A percentile compares a stretch with the other conserved stretches of the same genome.
Conservation (phyloP, 2,329 filamentous ascomycete species). For the Phialophora verrucosa region DNA sequence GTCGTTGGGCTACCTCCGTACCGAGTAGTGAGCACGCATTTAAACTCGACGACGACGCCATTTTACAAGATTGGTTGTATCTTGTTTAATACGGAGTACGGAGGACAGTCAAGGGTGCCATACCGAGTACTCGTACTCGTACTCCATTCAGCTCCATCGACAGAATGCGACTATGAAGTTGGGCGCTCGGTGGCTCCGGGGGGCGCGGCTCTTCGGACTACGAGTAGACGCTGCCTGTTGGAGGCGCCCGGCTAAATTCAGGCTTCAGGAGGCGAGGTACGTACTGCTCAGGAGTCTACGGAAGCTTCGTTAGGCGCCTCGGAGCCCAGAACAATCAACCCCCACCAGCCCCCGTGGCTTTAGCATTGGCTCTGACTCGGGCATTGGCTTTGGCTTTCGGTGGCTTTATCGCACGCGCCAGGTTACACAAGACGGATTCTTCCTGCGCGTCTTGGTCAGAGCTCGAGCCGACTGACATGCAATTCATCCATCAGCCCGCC, state of each 20-base stretch:
- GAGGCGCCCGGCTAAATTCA: slow-evolving; percentile 2
- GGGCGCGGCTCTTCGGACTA: background rate
- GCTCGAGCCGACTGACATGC: background rate
- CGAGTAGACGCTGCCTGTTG: background rate
- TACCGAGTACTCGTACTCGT: background rate
- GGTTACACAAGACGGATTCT: background rate
- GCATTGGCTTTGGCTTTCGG: too few relatives aligned
- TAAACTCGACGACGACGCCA: background rate
- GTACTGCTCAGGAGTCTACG: background rate
- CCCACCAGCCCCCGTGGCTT: background rate
- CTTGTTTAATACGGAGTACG: background rate
- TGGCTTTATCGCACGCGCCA: background rate
- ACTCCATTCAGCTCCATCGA: background rate
- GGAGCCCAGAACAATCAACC: background rate
- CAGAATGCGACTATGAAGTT: background rate
- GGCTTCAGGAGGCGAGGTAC: background rate
- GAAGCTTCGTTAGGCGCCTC: background rate
- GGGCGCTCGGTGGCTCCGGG: background rate
- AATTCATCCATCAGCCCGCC: background rate
- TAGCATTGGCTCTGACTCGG: too few relatives aligned
- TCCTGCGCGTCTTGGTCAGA: background rate
- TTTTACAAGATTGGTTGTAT: background rate
- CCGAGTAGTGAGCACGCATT: background rate
- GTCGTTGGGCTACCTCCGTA: too few relatives aligned
- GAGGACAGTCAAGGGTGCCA: background rate